A percentile compares a stretch with the other conserved stretches of the same genome.
Evolutionary conservation across 495 filamentous ascomycete species (phyloP).

Genomic region (Usnea hakonensis): DNA sequence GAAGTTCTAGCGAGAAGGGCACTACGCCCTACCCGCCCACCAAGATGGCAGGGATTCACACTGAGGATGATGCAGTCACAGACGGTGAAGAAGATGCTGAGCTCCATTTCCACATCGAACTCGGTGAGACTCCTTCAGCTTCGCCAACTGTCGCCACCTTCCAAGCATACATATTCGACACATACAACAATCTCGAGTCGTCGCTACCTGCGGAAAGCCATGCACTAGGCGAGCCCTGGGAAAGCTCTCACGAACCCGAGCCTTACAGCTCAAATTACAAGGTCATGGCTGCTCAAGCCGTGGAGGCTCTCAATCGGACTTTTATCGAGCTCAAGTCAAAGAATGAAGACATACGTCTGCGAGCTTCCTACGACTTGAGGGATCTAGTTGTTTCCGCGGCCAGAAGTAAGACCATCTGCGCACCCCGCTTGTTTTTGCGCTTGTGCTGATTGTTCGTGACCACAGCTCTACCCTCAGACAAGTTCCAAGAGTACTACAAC

Average conservation of each 20-base stretch:
- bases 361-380: constrained; percentile 48
- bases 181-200: neutral
- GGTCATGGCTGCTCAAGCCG: constrained; percentile 14
- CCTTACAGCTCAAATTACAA: neutral
- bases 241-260: neutral
- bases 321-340: constrained; percentile 48
- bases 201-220: neutral
- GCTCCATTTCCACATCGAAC: neutral
- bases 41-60: neutral
- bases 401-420: constrained; percentile 34
- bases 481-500: constrained; percentile 73
- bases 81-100: neutral
- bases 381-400: constrained; percentile 44
- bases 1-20: neutral
- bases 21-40: neutral
- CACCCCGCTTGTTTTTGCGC: neutral
- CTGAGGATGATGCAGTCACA: no score
- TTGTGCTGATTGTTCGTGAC: neutral
- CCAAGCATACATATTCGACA: neutral
- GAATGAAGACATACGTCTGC: constrained; percentile 42
- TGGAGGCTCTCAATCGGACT: constrained; percentile 25
- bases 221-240: neutral
- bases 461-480: constrained; percentile 66
- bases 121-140: neutral
- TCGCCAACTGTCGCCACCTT: neutral